Percentiles rank a stretch among this genome's conserved stretches.
phyloP scores from a whole-genome alignment of 2,329 filamentous ascomycete genomes.

The Claviceps capensis region DNA sequence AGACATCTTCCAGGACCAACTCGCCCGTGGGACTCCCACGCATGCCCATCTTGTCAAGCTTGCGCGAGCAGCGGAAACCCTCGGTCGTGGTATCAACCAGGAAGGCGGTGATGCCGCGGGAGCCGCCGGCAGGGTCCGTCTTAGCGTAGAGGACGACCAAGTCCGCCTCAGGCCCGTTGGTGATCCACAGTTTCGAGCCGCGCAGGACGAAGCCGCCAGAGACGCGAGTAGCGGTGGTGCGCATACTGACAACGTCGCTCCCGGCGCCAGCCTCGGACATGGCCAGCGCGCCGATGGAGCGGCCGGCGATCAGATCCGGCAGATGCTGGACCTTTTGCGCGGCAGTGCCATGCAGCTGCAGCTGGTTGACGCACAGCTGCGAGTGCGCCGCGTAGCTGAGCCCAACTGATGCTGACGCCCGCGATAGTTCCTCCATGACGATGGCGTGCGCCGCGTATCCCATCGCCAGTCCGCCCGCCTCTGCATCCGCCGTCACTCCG shows the following conservation, averaged over 20 bases:
- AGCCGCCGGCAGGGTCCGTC: conserved; percentile 64
- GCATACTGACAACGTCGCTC: conserved; percentile 92
- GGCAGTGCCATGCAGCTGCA: conserved; percentile 72
- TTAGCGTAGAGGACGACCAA: conserved; percentile 94
- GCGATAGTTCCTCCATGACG: conserved; percentile 87
- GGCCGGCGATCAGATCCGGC: conserved; percentile 67
- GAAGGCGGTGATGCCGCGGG: conserved; percentile 91
- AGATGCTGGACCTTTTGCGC: conserved; percentile 74
- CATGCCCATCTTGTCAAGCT: conserved; percentile 98
- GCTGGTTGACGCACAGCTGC: conserved; percentile 91
- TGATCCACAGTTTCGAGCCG: conserved; percentile 99
- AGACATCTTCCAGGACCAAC: conserved; percentile 79
- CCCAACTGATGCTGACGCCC: conserved; percentile 71
- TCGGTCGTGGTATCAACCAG: conserved; percentile 58
- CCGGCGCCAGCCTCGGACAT: conserved; percentile 92
- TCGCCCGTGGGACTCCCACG: conserved; percentile 93
- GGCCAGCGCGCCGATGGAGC: conserved; percentile 72
- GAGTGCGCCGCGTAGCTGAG: conserved; percentile 93
- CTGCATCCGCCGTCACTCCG: conserved; percentile 86
- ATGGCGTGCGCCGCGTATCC: conserved; percentile 95
- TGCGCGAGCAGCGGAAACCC: conserved; percentile 77
- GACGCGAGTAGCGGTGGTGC: conserved; percentile 64
- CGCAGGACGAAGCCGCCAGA: conserved; percentile 79
- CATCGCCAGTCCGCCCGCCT: conserved; percentile 78
- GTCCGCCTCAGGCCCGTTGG: conserved; percentile 91